These are phyloP conservation scores for Melanomma pulvis-pyrius DNA, from an alignment of 495 filamentous ascomycete genomes.

Conservation along the genomic window DNA sequence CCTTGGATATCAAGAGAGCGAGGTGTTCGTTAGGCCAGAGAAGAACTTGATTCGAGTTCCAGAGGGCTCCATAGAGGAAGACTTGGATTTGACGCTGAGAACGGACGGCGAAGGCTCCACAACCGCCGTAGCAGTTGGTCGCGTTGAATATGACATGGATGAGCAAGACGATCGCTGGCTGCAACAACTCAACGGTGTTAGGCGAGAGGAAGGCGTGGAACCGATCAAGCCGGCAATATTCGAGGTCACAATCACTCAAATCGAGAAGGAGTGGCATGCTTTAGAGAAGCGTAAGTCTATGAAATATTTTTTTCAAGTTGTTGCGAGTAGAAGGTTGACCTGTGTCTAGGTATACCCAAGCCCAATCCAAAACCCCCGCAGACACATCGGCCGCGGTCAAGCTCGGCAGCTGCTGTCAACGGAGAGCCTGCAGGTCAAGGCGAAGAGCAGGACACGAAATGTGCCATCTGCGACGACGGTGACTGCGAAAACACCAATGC, in stretches of 20 bases:
- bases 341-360: conserved; percentile 70
- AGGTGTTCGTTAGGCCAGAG: conserved; percentile 78
- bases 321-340: conserved; percentile 12
- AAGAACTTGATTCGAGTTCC: conserved; percentile 74
- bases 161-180: conserved; percentile 98
- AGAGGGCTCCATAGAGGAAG: conserved; percentile 80
- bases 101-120: conserved; percentile 63
- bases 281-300: conserved; percentile 74
- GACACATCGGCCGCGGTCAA: conserved; percentile 85
- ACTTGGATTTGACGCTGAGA: conserved; percentile 66
- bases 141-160: conserved; percentile 99
- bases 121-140: conserved; percentile 56
- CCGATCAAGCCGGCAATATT: conserved; percentile 89
- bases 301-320: background rate
- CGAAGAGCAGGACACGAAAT: conserved; percentile 96
- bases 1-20: conserved; percentile 92
- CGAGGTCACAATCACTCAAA: conserved; percentile 96
- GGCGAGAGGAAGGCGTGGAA: conserved; percentile 71
- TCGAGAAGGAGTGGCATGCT: conserved; percentile 97
- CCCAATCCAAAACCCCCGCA: conserved; percentile 93
- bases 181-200: conserved; percentile 75
- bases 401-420: conserved; percentile 88
- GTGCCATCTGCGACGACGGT: conserved; percentile 95
- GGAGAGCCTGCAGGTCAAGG: conserved; percentile 78
- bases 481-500: conserved; percentile 99